These are phyloP conservation scores for Liquidambar formosana DNA, from an alignment of 164 flowering plant genomes.

Conservation along the genomic window DNA sequence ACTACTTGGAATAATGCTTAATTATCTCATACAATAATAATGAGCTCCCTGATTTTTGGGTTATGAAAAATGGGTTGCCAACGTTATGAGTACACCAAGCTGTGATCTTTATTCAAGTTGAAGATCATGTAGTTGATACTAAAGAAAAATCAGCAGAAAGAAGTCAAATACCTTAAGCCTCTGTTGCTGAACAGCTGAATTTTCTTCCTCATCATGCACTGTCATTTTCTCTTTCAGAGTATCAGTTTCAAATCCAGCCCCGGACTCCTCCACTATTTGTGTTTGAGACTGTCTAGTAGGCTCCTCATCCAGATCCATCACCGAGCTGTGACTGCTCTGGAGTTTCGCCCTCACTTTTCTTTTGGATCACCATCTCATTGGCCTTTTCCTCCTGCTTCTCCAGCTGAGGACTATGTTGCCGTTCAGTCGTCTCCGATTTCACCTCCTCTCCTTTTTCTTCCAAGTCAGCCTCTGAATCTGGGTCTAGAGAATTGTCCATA, in stretches of 20 bases:
- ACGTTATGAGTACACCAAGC: no score
- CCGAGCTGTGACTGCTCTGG: conserved; percentile 29
- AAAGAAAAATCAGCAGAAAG: background rate
- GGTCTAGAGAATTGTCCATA: conserved; percentile 49
- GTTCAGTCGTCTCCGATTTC: conserved; percentile 31
- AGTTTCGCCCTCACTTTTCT: conserved; percentile 28
- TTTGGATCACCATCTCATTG: conserved; percentile 33
- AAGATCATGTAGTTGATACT: background rate
- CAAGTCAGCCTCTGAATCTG: conserved; percentile 52
- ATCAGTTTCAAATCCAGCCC: conserved; percentile 15
- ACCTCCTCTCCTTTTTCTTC: conserved; percentile 46
- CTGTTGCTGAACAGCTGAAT: conserved; percentile 24
- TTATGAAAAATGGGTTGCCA: no score
- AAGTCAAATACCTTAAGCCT: conserved; percentile 30
- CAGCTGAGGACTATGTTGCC: conserved; percentile 21
- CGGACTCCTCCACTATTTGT: conserved; percentile 27
- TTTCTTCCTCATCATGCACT: conserved; percentile 20
- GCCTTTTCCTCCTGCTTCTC: conserved; percentile 34
- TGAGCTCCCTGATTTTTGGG: no score
- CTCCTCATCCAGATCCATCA: conserved; percentile 38
- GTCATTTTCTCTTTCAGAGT: background rate
- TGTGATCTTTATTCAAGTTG: no score
- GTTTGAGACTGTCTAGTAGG: conserved; percentile 22
- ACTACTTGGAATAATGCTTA: no score
- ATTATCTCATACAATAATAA: no score